Percentiles rank a stretch among this genome's conserved stretches.
These are phyloP conservation scores for Aspergillus thermomutatus DNA, from an alignment of 2,329 filamentous ascomycete species.

Conservation along the genomic window DNA sequence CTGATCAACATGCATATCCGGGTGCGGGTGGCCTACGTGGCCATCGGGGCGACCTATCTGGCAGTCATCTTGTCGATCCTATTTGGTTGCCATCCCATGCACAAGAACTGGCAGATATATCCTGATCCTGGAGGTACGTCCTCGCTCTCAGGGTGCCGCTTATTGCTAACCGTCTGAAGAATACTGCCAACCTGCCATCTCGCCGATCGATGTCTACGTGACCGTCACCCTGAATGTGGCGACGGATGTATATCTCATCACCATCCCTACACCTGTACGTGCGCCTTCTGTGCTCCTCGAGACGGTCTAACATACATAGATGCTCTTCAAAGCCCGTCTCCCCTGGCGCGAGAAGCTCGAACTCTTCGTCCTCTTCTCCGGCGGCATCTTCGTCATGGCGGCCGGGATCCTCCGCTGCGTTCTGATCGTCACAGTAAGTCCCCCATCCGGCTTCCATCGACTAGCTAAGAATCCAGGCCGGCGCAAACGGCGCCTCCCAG, in stretches of 20 bases:
- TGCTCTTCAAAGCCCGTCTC: conserved; percentile 54
- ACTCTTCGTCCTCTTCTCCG: conserved; percentile 54
- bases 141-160: background rate
- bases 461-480: conserved; percentile 20
- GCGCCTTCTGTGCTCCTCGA: background rate
- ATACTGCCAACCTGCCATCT: conserved; percentile 50
- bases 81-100: conserved; percentile 52
- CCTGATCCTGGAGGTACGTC: conserved; percentile 55
- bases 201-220: conserved; percentile 51
- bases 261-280: conserved; percentile 54
- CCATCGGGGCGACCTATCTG: conserved; percentile 51
- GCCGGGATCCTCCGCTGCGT: conserved; percentile 54
- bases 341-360: conserved; percentile 50
- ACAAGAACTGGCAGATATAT: conserved; percentile 57
- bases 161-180: conserved; percentile 25
- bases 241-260: conserved; percentile 60
- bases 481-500: conserved; percentile 37
- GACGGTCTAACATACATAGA: conserved; percentile 24
- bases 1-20: conserved; percentile 42
- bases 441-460: too few species aligned
- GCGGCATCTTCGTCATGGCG: conserved; percentile 55
- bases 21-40: conserved; percentile 49
- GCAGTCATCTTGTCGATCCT: conserved; percentile 50
- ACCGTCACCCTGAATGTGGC: conserved; percentile 51
- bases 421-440: conserved; percentile 45